Evolutionary conservation across 495 filamentous ascomycete genomes (phyloP).

Genomic region (Penicillium steckii): DNA sequence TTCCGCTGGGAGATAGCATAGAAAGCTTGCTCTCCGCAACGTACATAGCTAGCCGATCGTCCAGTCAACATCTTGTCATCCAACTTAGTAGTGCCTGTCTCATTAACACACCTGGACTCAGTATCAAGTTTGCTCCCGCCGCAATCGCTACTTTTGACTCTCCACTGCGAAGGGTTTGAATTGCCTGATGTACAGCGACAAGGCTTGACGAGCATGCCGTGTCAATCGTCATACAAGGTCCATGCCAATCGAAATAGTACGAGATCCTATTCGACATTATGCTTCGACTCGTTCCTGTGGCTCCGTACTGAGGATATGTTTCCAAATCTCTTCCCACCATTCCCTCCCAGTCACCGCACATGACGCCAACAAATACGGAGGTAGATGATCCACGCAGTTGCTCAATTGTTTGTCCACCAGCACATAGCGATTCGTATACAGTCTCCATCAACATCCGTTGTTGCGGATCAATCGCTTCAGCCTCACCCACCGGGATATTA

Average conservation of each 20-base stretch:
- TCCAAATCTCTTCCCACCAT: conserved; percentile 45
- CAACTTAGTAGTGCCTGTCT: background rate
- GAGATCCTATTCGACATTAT: conserved; percentile 46
- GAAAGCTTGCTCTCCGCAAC: background rate
- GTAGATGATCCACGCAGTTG: background rate
- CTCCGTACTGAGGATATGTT: conserved; percentile 21
- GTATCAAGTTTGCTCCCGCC: conserved; percentile 14
- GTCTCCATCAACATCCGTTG: conserved; percentile 52
- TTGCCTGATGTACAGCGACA: conserved; percentile 41
- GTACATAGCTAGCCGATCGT: background rate
- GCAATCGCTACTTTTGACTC: conserved; percentile 31
- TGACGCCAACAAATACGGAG: conserved; percentile 32
- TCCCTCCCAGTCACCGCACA: conserved; percentile 22
- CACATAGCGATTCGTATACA: conserved; percentile 56
- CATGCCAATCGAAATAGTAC: conserved; percentile 49
- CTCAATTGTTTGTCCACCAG: background rate
- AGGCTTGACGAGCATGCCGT: conserved; percentile 41
- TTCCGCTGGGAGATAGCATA: conserved; percentile 15
- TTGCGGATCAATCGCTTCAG: conserved; percentile 40
- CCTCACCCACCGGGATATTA: conserved; percentile 49
- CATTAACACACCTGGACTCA: conserved; percentile 10
- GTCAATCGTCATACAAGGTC: conserved; percentile 49
- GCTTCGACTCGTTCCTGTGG: conserved; percentile 36
- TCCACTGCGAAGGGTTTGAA: conserved; percentile 33
- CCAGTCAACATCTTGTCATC: background rate